A percentile compares a stretch with the other conserved stretches of the same genome.
Conservation (phyloP, 805 yeast genomes). For the Blastobotrys peoriensis region DNA sequence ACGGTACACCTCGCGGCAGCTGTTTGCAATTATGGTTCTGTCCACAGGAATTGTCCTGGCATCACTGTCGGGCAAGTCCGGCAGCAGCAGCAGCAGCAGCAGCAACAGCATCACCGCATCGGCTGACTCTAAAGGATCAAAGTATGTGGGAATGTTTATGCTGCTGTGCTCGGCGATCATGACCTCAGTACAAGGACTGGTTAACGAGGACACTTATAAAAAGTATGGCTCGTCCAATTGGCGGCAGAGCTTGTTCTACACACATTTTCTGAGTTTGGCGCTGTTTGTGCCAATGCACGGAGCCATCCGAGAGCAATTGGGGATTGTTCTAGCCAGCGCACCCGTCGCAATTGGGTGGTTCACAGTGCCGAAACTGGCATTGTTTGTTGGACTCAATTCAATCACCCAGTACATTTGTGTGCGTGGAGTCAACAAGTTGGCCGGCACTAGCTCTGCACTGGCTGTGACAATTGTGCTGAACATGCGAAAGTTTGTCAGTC, state of each 20-base stretch:
- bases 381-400: slow-evolving; percentile 38
- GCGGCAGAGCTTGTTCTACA: slow-evolving; percentile 60
- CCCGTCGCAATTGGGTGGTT: slow-evolving; percentile 18
- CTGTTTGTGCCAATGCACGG: slow-evolving; percentile 38
- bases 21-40: slow-evolving; percentile 45
- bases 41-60: slow-evolving; percentile 51
- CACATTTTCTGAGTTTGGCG: slow-evolving; percentile 52
- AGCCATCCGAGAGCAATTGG: slow-evolving; percentile 31
- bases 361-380: slow-evolving; percentile 24
- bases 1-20: slow-evolving; percentile 41
- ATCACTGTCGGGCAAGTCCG: slow-evolving; percentile 19
- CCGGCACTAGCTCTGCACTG: slow-evolving; percentile 52
- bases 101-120: too few relatives aligned
- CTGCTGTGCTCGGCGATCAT: slow-evolving; percentile 44
- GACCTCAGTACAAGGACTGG: slow-evolving; percentile 52
- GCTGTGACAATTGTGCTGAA: slow-evolving; percentile 57
- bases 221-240: slow-evolving; percentile 49
- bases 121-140: neutral
- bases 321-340: slow-evolving; percentile 3
- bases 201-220: slow-evolving; percentile 45
- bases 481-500: slow-evolving; percentile 55
- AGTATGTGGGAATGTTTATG: slow-evolving; percentile 35
- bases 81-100: too few relatives aligned
- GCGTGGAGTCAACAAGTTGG: slow-evolving; percentile 59
- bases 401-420: slow-evolving; percentile 58